Evolutionary conservation across 306 rosid species (phyloP).

Genomic region (Sicyos edulis): DNA sequence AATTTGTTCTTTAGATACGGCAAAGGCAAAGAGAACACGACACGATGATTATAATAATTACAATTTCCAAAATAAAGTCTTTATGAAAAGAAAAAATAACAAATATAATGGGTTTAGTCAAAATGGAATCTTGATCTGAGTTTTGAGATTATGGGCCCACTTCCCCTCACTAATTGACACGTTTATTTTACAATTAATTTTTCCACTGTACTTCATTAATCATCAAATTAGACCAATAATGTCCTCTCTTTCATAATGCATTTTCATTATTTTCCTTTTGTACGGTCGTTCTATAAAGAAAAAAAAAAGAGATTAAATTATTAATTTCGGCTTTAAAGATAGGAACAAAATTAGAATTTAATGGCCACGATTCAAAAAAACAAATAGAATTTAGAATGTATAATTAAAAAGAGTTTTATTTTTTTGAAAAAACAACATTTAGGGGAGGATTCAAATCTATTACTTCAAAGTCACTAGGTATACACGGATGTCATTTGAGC

Average conservation of each 20-base stretch:
- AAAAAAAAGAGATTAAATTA: no score
- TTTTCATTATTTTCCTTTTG: background rate
- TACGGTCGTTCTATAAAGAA: background rate
- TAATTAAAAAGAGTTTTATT: no score
- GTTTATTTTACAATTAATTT: conserved; percentile 3
- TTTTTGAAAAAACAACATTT: no score
- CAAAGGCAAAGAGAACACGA: background rate
- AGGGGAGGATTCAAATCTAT: no score
- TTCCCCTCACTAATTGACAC: background rate
- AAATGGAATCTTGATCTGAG: conserved; percentile 20
- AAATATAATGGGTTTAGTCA: conserved; percentile 5
- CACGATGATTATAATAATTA: conserved; percentile 20
- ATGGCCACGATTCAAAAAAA: no score
- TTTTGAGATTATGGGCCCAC: background rate
- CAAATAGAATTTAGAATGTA: no score
- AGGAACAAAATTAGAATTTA: no score
- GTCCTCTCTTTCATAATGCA: background rate
- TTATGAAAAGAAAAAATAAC: background rate
- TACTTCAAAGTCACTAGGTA: no score
- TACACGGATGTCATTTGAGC: no score
- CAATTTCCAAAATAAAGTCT: background rate
- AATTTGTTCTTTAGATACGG: background rate
- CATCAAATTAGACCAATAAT: conserved; percentile 5
- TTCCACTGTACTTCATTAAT: conserved; percentile 11
- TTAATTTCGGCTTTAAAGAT: no score